Conservation (phyloP, 2,329 filamentous ascomycete genomes). For the Fusarium sp. region DNA sequence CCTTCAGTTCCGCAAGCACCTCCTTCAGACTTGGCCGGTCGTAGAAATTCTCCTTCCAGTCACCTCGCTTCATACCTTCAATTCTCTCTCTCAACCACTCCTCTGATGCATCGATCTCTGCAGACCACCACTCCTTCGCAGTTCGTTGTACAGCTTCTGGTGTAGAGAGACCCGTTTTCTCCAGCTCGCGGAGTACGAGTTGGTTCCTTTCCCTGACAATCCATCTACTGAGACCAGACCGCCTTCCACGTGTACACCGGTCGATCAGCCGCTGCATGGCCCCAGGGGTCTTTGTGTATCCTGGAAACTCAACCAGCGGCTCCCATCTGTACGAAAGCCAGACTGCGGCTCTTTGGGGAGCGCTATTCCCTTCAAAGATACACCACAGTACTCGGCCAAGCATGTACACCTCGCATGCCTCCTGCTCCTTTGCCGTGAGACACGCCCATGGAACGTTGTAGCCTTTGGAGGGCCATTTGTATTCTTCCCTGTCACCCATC, state of each 20-base stretch:
- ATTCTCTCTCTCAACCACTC: slow-evolving; percentile 58
- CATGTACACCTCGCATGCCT: slow-evolving; percentile 71
- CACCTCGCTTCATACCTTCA: slow-evolving; percentile 52
- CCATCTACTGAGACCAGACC: slow-evolving; percentile 56
- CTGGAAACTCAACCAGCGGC: slow-evolving; percentile 66
- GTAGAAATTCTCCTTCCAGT: slow-evolving; percentile 64
- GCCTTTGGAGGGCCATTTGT: slow-evolving; percentile 59
- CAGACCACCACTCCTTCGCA: slow-evolving; percentile 61
- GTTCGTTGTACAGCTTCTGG: slow-evolving; percentile 51
- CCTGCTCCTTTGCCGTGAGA: slow-evolving; percentile 62
- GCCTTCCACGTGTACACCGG: slow-evolving; percentile 62
- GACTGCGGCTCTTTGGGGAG: slow-evolving; percentile 65
- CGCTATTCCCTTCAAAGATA: slow-evolving; percentile 69
- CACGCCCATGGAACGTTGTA: slow-evolving; percentile 69
- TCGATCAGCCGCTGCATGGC: slow-evolving; percentile 61
- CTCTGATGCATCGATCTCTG: slow-evolving; percentile 61
- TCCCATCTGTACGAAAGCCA: slow-evolving; percentile 71
- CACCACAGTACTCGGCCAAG: slow-evolving; percentile 71
- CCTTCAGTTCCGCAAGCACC: slow-evolving; percentile 51
- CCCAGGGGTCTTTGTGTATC: slow-evolving; percentile 60
- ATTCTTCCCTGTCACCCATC: slow-evolving; percentile 55
- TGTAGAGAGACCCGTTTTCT: slow-evolving; percentile 49
- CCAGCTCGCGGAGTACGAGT: slow-evolving; percentile 56
- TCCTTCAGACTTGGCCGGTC: slow-evolving; percentile 59
- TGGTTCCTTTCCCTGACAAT: slow-evolving; percentile 59